Evolutionary conservation across 345 rosid species (phyloP), one percentile per base, ranked within the genome.

Genomic region (Eucalyptus decipiens): DNA sequence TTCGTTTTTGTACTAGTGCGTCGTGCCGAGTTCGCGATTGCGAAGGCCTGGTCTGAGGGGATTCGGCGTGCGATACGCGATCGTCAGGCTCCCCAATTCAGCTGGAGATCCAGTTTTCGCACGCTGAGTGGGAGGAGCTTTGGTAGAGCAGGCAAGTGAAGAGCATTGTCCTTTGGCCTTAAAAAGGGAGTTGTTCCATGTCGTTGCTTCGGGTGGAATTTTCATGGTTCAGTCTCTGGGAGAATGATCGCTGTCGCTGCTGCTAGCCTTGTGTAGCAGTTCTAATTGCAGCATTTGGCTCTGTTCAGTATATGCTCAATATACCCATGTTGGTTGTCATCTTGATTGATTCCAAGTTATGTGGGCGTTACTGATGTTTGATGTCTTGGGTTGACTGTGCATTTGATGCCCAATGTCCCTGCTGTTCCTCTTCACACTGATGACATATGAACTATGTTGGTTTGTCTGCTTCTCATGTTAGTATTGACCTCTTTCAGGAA

Each of bases 401-500:
- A 76, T 76, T 72, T 72, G 83, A 7, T 28, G 26, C 45, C 58
- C 43, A 34, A 86, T 86, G 45, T 24, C 42, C 2, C 26, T 60
- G 49, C 43, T 9, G 13, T 24, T 86, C 85, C 40, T 51, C 58
- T 30, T 87, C 7, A 30, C 49, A 42, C 58, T 89, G 40, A 48
- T 89, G 28, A 72, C n/a, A 45, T 86, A 40, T 54, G n/a, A n/a
- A 45, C 58, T 24, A 10, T 21, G 80, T 42, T 9, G 56, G 37
- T 15, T 83, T 90, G 72, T 50, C 80, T 43, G 83, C 83, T 11
- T 76, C 83, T 76, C 47, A 48, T 89, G 83, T 76, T 76, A 19
- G 81, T 19, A 37, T 37, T 76, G 83, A 37, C 28, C 83, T 76
- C 45, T 88, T 86, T 86, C 92, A 92, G 94, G 92, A 88, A 80